Percentiles rank a stretch among this genome's conserved stretches.
phyloP scores from a whole-genome alignment of 2,329 filamentous ascomycete genomes.

The Claviceps capensis region DNA sequence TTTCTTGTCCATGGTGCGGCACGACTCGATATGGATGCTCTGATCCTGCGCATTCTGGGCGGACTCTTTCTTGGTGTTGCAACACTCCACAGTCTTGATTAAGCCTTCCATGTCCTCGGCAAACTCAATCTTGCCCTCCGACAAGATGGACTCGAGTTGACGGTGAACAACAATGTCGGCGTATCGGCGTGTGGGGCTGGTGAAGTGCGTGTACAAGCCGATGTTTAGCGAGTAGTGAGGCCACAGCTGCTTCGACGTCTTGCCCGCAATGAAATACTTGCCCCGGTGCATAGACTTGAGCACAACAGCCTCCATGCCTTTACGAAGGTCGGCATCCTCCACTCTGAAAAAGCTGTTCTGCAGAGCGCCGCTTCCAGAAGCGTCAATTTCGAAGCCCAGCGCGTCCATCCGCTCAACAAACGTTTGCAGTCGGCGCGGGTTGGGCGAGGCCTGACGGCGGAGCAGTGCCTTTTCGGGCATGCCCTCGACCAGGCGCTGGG shows the following conservation, averaged over 20 bases:
- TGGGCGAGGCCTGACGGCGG: constrained; percentile 73
- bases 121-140: constrained; percentile 70
- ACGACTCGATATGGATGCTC: constrained; percentile 96
- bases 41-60: constrained; percentile 96
- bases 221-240: constrained; percentile 88
- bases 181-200: constrained; percentile 86
- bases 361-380: constrained; percentile 74
- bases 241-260: constrained; percentile 62
- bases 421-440: constrained; percentile 73
- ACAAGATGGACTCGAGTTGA: constrained; percentile 78
- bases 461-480: constrained; percentile 88
- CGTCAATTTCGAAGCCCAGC: constrained; percentile 81
- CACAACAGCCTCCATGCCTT: constrained; percentile 94
- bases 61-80: constrained; percentile 98
- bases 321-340: constrained; percentile 75
- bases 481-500: constrained; percentile 63
- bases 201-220: constrained; percentile 94
- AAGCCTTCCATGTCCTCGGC: constrained; percentile 78
- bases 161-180: constrained; percentile 92
- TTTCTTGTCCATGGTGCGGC: constrained; percentile 88
- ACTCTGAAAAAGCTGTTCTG: constrained; percentile 95
- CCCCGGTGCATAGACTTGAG: constrained; percentile 93
- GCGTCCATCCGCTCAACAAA: constrained; percentile 89
- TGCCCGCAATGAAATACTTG: constrained; percentile 84
- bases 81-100: constrained; percentile 84